Conservation (phyloP, 768 basidiomycete genomes). For the Boletus rex-veris region DNA sequence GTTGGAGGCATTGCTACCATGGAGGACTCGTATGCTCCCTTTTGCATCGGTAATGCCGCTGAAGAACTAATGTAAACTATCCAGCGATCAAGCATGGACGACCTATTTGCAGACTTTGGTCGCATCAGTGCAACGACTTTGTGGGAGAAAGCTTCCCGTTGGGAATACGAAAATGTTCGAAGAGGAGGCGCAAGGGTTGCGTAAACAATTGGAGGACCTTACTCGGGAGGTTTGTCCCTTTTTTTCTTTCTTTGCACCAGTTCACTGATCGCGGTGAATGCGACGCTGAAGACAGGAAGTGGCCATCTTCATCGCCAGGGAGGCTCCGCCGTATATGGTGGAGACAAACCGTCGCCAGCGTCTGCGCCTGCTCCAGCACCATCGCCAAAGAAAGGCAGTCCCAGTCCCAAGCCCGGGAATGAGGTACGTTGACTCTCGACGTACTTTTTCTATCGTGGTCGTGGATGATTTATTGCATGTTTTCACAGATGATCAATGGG, state of each 20-base stretch:
- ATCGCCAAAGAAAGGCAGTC: slow-evolving; percentile 32
- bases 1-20: slow-evolving; percentile 56
- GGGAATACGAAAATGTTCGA: slow-evolving; percentile 43
- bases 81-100: slow-evolving; percentile 65
- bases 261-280: slow-evolving; percentile 9
- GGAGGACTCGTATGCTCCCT: slow-evolving; percentile 56
- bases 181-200: slow-evolving; percentile 59
- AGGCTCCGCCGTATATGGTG: slow-evolving; percentile 17
- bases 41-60: neutral
- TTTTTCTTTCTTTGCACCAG: neutral
- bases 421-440: slow-evolving; percentile 43
- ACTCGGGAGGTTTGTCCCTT: slow-evolving; percentile 53
- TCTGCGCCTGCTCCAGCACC: slow-evolving; percentile 14
- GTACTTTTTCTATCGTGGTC: neutral
- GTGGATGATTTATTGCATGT: neutral
- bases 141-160: slow-evolving; percentile 60
- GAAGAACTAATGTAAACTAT: slow-evolving; percentile 15
- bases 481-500: slow-evolving; percentile 56
- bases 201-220: slow-evolving; percentile 58
- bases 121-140: slow-evolving; percentile 60
- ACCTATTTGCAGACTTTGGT: slow-evolving; percentile 58
- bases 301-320: slow-evolving; percentile 10
- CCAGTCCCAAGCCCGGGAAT: slow-evolving; percentile 46
- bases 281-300: neutral
- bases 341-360: slow-evolving; percentile 2